Base-by-base conservation (phyloP, 371 early-diverging fungal genomes). In the Entomophthora muscae region DNA sequence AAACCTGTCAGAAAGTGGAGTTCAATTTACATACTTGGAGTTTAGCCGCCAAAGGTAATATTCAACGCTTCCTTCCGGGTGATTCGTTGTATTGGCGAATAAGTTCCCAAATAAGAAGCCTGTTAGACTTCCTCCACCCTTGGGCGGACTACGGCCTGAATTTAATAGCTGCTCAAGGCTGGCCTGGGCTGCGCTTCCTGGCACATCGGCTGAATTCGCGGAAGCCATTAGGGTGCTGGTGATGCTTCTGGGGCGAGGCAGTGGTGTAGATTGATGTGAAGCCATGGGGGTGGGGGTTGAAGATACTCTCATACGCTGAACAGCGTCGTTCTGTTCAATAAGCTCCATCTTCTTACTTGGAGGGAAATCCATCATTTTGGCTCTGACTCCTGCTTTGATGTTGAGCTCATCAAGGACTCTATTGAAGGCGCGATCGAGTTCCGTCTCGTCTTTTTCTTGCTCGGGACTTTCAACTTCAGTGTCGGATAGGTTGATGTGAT, bases 371-470 rank as follows among this genome's bases (percentile, higher is more conserved):
- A 77, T 74, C 65, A 79, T 68, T 27, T 73, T 76, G 26, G 76
- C 76, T 57, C 78, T 68, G 12, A 76, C 69, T 10, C 52, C 68
- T 32, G 75, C 78, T 63, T 78, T 79, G 74, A 80, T 82, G 63
- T 82, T 73, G n/a, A 82, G 70, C 52, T 81, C 77, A 54, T 77
- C 75, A 66, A 72, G 27, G 3, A 72, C 54, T 7, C 63, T 32
- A 3, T 42, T 57, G 53, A 71, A 71, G 21, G 69, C 63, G 7
- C 67, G 64, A 52, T 63, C 64, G 12, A 72, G 29, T 17, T 75
- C 75, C 21, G 13, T 23, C 10, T 23, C 24, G 3, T 61, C 32
- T 5, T 32, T 10, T 33, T 42, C 42, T 17, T 32, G n/a, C 17
- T 51, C 24, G 21, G 31, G 31, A 21, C 31, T 42, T 29, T 33